Evolutionary conservation across 257 asterid species (phyloP), one percentile per base, ranked within the genome.

Genomic region (Leonotis leonurus): DNA sequence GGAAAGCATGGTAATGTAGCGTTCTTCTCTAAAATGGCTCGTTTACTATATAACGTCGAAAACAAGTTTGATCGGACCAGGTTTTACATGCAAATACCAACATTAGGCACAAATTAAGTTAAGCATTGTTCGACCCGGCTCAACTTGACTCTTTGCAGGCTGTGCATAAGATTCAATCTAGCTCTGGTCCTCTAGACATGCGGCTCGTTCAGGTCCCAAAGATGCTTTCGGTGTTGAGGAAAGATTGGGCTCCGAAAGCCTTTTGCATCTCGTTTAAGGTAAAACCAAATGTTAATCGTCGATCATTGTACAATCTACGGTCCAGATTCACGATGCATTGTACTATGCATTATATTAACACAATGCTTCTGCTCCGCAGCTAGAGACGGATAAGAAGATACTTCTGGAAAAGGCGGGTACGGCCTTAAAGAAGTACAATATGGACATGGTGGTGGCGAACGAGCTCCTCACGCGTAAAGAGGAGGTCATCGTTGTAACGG

Each of bases 261-360:
- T 93, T 89, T 64, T 93, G 99, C 78, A 83, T 89, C 71, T 93
- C 99, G 12, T 93, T 93, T 49, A 93, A 93, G 96, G 99, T 87
- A 26, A n/a, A n/a, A n/a, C n/a, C n/a, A n/a, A n/a, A n/a, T n/a
- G n/a, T n/a, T n/a, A n/a, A n/a, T n/a, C n/a, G n/a, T n/a, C n/a
- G n/a, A n/a, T n/a, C n/a, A n/a, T n/a, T n/a, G n/a, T n/a, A n/a
- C n/a, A n/a, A n/a, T n/a, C n/a, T n/a, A n/a, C n/a, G n/a, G n/a
- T n/a, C n/a, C n/a, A n/a, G n/a, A n/a, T n/a, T n/a, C n/a, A n/a
- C n/a, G n/a, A n/a, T n/a, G n/a, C n/a, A n/a, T n/a, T n/a, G n/a
- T n/a, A n/a, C n/a, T n/a, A n/a, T n/a, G n/a, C n/a, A n/a, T n/a
- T 12, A 18, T 35, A 36, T 17, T 57, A 13, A 43, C 45, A 36